Conservation (phyloP, 2,329 filamentous ascomycete genomes). For the Thermoascus crustaceus region DNA sequence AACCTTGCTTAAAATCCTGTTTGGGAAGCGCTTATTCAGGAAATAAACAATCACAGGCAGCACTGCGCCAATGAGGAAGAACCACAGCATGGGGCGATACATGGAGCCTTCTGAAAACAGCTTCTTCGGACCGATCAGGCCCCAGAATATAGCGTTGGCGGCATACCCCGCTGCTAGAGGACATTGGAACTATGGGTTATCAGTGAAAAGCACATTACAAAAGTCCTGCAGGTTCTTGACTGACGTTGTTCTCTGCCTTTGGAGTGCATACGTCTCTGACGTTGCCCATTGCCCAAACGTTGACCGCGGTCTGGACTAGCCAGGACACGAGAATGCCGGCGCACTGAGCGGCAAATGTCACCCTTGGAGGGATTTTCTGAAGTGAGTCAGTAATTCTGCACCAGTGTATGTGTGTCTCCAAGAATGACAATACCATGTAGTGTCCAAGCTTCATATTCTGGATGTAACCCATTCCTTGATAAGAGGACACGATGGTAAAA, state of each 20-base stretch:
- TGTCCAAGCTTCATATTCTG: conserved; percentile 43
- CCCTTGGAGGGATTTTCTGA: conserved; percentile 36
- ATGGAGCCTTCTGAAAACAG: conserved; percentile 37
- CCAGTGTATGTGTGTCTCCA: background rate
- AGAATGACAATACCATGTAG: conserved; percentile 26
- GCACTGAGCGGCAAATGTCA: conserved; percentile 39
- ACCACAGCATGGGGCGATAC: conserved; percentile 37
- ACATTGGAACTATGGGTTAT: background rate
- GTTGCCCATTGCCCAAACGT: conserved; percentile 21
- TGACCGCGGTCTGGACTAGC: conserved; percentile 26
- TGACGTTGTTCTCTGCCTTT: conserved; percentile 8
- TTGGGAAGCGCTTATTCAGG: background rate
- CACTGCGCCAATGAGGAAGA: conserved; percentile 37
- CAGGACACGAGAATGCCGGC: conserved; percentile 37
- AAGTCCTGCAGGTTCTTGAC: background rate
- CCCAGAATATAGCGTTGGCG: conserved; percentile 29
- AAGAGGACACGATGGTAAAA: conserved; percentile 18
- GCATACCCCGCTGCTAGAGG: conserved; percentile 3
- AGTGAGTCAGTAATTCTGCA: background rate
- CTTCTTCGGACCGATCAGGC: conserved; percentile 39
- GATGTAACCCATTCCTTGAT: conserved; percentile 16
- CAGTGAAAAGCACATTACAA: background rate
- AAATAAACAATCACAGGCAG: conserved; percentile 29
- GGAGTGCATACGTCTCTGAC: conserved; percentile 30
- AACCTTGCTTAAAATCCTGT: background rate